These are phyloP conservation scores for Parsonsia alboflavescens DNA, from an alignment of 257 asterid genomes.

Conservation along the genomic window DNA sequence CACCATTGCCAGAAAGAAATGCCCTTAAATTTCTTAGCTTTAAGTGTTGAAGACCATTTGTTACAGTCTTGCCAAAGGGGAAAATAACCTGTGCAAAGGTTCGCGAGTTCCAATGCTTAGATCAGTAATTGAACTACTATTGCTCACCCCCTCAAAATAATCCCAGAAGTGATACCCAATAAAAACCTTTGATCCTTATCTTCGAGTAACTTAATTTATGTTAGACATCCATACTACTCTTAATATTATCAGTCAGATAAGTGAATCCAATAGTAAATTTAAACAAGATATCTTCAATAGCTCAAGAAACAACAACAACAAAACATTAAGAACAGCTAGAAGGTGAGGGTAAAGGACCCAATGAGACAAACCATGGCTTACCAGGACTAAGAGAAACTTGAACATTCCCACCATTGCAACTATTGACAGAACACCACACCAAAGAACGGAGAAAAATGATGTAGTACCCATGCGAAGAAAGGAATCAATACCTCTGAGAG, in stretches of 20 bases:
- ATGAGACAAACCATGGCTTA: constrained; percentile 30
- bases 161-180: neutral
- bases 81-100: too few species aligned
- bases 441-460: constrained; percentile 70
- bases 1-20: too few species aligned
- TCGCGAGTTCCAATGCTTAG: too few species aligned
- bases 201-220: neutral
- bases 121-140: too few species aligned
- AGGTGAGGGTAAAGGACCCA: neutral
- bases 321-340: neutral
- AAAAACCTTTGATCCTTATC: neutral
- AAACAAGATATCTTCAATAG: neutral
- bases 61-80: too few species aligned
- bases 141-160: too few species aligned
- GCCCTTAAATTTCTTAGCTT: too few species aligned
- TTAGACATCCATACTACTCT: neutral
- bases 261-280: neutral
- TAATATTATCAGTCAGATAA: neutral
- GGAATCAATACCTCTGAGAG: constrained; percentile 84
- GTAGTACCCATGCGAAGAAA: constrained; percentile 86
- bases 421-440: constrained; percentile 76
- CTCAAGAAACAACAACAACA: neutral
- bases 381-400: constrained; percentile 73
- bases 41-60: too few species aligned
- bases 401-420: constrained; percentile 53